phyloP scores from a whole-genome alignment of 31 red algal species.

The Asparagopsis taxiformis region DNA sequence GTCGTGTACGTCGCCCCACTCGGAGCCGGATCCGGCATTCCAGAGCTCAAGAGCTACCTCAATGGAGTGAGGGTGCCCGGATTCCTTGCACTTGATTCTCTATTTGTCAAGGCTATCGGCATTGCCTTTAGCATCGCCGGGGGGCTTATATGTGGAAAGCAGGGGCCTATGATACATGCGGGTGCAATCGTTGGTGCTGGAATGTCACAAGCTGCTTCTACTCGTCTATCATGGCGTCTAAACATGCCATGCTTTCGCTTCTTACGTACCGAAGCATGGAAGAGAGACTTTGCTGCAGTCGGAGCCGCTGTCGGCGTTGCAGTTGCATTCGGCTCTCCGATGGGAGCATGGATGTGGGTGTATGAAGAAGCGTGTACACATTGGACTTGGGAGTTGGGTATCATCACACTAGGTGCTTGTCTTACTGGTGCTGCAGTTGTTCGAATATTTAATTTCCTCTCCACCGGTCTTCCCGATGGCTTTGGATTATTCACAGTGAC shows the following conservation, averaged over 20 bases:
- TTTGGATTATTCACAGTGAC: constrained; percentile 32
- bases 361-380: constrained; percentile 77
- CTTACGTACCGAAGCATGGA: constrained; percentile 70
- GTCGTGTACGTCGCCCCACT: constrained; percentile 71
- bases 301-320: constrained; percentile 78
- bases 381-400: constrained; percentile 60
- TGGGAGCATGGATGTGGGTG: constrained; percentile 75
- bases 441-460: constrained; percentile 36
- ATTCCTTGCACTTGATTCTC: constrained; percentile 61
- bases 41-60: constrained; percentile 79
- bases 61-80: constrained; percentile 77
- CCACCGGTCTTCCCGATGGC: constrained; percentile 34
- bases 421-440: constrained; percentile 24
- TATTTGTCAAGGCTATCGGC: constrained; percentile 75
- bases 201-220: constrained; percentile 56
- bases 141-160: constrained; percentile 68
- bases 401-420: constrained; percentile 40
- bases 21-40: constrained; percentile 78
- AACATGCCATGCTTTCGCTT: constrained; percentile 16
- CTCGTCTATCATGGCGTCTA: constrained; percentile 39
- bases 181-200: constrained; percentile 74
- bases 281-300: constrained; percentile 74
- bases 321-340: constrained; percentile 70
- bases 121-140: constrained; percentile 46
- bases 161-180: constrained; percentile 80